Evolutionary conservation across 179 eudicot genomes (phyloP), one percentile per base, ranked within the genome.

Genomic region (Corrigiola litoralis): DNA sequence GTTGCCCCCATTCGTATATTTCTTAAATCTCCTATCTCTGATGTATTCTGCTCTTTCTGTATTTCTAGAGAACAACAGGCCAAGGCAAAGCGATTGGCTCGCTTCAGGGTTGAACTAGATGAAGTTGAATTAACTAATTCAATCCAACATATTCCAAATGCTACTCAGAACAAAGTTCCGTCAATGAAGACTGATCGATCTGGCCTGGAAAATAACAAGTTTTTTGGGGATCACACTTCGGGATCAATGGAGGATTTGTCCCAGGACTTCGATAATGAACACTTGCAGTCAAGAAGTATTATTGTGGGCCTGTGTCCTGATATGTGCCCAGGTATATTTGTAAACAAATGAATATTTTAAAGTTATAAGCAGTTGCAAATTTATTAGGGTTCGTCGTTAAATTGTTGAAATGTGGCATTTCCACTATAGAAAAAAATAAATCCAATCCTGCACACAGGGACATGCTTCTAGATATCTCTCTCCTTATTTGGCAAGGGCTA

Each of bases 291-390:
- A 53, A 68, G 77, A 24, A 67, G 72, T 61, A 52, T 79, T 63
- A 90, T 94, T 61, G 79, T 80, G 52, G 99, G 99, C 77, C 51
- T 76, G 55, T 94, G 99, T 77, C 83, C 87, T 68, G 99, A 94
- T 79, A 94, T 94, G 99, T 94, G 99, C 79, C 99, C 99, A 66
- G 97, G 99, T 92, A 74, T 46, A 46, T 36, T 16, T 57, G 58
- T 32, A 23, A 17, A 46, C 42, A 61, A 38, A 58, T 64, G 34
- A 46, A 41, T 70, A 20, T 33, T 31, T n/a, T 17, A 24, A 31
- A 50, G 66, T 17, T 16, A 36, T n/a, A 29, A 49, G 27, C 12
- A 17, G 42, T 11, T 20, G 10, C 37, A 40, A 11, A 38, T 52
- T 29, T 41, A 45, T 36, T 37, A 46, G 28, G 17, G n/a, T 20